Evolutionary conservation across 495 filamentous ascomycete genomes (phyloP), one percentile per base, ranked within the genome.

Genomic region (Annulohypoxylon stygium): DNA sequence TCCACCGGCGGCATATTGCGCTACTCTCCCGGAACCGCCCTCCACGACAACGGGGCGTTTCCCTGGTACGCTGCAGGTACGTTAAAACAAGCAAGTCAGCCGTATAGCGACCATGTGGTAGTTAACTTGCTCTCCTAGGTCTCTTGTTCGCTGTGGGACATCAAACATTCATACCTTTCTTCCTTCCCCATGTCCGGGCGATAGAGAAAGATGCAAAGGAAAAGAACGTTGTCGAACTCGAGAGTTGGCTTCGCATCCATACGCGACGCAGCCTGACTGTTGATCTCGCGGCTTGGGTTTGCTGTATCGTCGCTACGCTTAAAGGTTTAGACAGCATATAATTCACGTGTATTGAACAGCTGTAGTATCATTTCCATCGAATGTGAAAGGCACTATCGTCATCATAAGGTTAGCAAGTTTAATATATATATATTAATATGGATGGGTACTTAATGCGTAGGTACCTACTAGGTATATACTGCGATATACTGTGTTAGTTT

Each of bases 281-380:
- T 8, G 69, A 71, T 26, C 41, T 71, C 1, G 62, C 41, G 2
- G 62, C 26, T 12, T 71, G 69, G 69, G 43, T 67, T 54, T 71
- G 69, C 69, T 47, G 47, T 33, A 14, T 71, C 20, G 47, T 67
- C 1, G 69, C 69, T 30, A 54, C 55, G 4, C 16, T 43, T 5
- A 71, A 66, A 41, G 66, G 20, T 23, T 1, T 23, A 23, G 20
- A 23, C 20, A 23, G 20, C 20, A 23, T 23, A 23, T 23, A 23
- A 23, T 23, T 23, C 20, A 23, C 20, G 20, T 23, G 20, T 23
- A 23, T 23, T 23, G 20, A 23, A 23, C 20, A 23, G 20, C 20
- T 23, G 1, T 23, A 23, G 20, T 23, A 23, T 23, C 20, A 23
- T 23, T 23, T 23, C 20, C 20, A 23, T 23, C 20, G 20, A 1